Evolutionary conservation across 2,329 filamentous ascomycete species (phyloP).

Genomic region (Bipolaris victoriae): DNA sequence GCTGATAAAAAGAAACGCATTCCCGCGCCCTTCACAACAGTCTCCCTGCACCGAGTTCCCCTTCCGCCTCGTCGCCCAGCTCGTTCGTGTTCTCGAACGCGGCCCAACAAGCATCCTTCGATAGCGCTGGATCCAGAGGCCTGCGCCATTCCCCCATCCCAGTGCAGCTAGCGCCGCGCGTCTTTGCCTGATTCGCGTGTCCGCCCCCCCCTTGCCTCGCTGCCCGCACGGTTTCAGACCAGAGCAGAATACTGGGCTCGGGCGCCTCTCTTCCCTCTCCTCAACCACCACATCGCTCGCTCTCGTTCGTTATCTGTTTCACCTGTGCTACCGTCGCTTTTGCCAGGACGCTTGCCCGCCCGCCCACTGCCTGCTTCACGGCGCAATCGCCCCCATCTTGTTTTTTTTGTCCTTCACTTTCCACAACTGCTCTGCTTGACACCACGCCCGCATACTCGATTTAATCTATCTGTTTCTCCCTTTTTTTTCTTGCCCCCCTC

Average conservation of each 20-base stretch:
- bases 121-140: constrained; percentile 18
- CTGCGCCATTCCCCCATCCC: constrained; percentile 14
- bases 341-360: not conserved
- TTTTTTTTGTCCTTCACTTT: constrained; percentile 17
- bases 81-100: constrained; percentile 29
- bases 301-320: constrained; percentile 46
- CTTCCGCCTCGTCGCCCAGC: not conserved
- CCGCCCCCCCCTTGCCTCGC: constrained; percentile 27
- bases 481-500: not conserved
- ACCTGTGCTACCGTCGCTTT: constrained; percentile 22
- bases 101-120: constrained; percentile 25
- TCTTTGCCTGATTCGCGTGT: constrained; percentile 35
- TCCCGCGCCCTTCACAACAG: not conserved
- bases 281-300: constrained; percentile 26
- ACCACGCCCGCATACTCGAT: constrained; percentile 38
- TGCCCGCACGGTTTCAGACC: constrained; percentile 35
- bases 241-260: constrained; percentile 32
- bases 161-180: constrained; percentile 34
- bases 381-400: not conserved
- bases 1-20: not conserved
- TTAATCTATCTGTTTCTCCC: constrained; percentile 29
- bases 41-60: not conserved
- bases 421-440: constrained; percentile 32
- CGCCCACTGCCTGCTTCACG: not conserved
- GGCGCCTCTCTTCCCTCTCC: constrained; percentile 21